Evolutionary conservation across 73 alveolate genomes (phyloP).

Genomic region (Paramecium biaurelia): DNA sequence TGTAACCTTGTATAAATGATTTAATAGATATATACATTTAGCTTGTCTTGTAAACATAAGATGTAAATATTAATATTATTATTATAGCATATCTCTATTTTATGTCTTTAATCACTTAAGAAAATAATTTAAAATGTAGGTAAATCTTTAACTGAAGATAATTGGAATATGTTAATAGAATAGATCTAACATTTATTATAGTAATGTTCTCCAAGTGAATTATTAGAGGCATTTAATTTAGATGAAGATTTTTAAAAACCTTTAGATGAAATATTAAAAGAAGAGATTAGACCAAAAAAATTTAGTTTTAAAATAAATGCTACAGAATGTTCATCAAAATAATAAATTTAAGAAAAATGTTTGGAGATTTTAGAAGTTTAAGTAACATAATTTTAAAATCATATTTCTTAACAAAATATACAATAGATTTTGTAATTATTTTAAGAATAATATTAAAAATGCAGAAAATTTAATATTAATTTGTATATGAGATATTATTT

Average conservation of each 20-base stretch:
- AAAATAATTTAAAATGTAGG: not conserved
- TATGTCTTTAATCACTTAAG: slow-evolving; percentile 6
- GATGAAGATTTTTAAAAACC: slow-evolving; percentile 43
- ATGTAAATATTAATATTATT: not conserved
- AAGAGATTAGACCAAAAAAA: slow-evolving; percentile 2
- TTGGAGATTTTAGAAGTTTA: not conserved
- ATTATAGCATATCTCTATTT: not conserved
- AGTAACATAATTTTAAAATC: not conserved
- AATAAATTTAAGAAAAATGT: not conserved
- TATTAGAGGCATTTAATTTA: slow-evolving; percentile 34
- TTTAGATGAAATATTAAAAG: slow-evolving; percentile 27
- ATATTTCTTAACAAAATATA: not conserved
- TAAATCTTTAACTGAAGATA: not conserved
- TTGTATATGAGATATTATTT: slow-evolving; percentile 30
- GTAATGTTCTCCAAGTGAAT: slow-evolving; percentile 36
- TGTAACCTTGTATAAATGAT: slow-evolving; percentile 32
- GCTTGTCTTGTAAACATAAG: not conserved
- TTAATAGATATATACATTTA: slow-evolving; percentile 7
- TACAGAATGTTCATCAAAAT: not conserved
- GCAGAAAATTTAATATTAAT: not conserved
- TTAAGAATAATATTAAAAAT: not conserved
- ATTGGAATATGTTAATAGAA: slow-evolving; percentile 32
- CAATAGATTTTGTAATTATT: not conserved
- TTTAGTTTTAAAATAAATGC: slow-evolving; percentile 24
- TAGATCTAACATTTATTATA: not conserved